Conservation (phyloP, 106 monocot genomes). For the Gastrodia elata region DNA sequence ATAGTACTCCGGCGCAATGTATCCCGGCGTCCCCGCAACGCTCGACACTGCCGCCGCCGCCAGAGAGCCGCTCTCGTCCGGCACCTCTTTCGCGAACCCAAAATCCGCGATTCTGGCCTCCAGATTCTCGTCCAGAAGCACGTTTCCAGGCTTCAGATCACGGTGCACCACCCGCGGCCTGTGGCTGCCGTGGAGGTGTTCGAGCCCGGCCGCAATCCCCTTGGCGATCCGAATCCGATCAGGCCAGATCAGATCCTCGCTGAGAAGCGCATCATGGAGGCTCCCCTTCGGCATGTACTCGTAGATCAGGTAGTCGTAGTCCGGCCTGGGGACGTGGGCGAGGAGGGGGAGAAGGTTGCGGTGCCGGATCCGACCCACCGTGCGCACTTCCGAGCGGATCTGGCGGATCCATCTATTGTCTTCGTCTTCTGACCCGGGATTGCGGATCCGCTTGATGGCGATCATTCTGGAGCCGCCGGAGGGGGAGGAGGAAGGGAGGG, state of each 20-base stretch:
- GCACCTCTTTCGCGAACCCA: slow-evolving; percentile 56
- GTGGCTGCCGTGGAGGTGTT: slow-evolving; percentile 61
- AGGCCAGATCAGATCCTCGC: slow-evolving; percentile 31
- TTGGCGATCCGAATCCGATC: slow-evolving; percentile 23
- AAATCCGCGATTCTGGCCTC: slow-evolving; percentile 67
- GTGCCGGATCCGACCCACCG: slow-evolving; percentile 69
- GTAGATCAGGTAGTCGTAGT: slow-evolving; percentile 59
- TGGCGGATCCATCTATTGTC: slow-evolving; percentile 50
- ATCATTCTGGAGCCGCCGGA: slow-evolving; percentile 1
- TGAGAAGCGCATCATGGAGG: slow-evolving; percentile 36
- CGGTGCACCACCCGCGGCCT: slow-evolving; percentile 58
- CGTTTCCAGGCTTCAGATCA: slow-evolving; percentile 74
- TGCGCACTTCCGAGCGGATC: slow-evolving; percentile 50
- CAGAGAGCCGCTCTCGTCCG: slow-evolving; percentile 45
- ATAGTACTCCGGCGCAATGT: slow-evolving; percentile 86
- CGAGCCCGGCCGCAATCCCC: slow-evolving; percentile 52
- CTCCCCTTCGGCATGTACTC: slow-evolving; percentile 86
- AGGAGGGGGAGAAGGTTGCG: slow-evolving; percentile 67
- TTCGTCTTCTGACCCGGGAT: slow-evolving; percentile 21
- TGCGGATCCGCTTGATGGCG: slow-evolving; percentile 1
- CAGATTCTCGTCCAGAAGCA: slow-evolving; percentile 57
- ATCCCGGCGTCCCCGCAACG: slow-evolving; percentile 63
- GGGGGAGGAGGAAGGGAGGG: slow-evolving; percentile 16
- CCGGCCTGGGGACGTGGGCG: slow-evolving; percentile 49
- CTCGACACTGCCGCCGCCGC: slow-evolving; percentile 52